Conservation (phyloP, 2,329 filamentous ascomycete species). For the Aspergillus tamarii region DNA sequence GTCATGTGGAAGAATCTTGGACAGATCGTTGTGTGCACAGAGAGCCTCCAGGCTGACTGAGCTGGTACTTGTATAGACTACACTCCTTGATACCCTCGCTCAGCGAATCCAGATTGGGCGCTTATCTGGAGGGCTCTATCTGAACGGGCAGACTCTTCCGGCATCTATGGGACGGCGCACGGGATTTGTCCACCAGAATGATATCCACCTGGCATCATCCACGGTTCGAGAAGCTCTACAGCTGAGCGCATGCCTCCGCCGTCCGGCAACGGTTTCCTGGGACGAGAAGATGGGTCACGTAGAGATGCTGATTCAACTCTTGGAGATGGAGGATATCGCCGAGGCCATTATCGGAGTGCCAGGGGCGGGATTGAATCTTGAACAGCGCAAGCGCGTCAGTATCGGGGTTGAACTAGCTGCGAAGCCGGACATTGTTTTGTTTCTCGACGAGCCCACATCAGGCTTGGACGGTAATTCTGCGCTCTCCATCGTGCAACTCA, state of each 20-base stretch:
- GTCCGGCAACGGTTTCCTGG: constrained; percentile 57
- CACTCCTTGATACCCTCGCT: constrained; percentile 13
- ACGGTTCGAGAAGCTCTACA: constrained; percentile 66
- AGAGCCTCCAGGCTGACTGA: neutral
- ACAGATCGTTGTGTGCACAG: neutral
- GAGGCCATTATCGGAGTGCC: constrained; percentile 65
- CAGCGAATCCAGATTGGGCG: constrained; percentile 3
- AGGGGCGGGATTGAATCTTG: constrained; percentile 59
- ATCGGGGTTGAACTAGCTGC: constrained; percentile 32
- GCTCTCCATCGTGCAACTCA: constrained; percentile 59
- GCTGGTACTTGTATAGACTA: constrained; percentile 1
- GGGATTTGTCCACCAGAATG: constrained; percentile 58
- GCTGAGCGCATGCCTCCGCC: constrained; percentile 63
- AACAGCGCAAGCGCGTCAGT: constrained; percentile 35
- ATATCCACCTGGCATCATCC: constrained; percentile 61
- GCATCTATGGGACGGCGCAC: constrained; percentile 60
- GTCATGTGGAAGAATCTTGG: neutral
- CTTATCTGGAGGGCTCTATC: neutral
- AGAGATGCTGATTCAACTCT: constrained; percentile 62
- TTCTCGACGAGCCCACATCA: constrained; percentile 62
- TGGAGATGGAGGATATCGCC: constrained; percentile 68
- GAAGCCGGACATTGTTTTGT: constrained; percentile 54
- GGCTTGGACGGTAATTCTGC: constrained; percentile 60
- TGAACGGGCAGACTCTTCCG: constrained; percentile 6
- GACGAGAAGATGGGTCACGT: constrained; percentile 66